Base-by-base conservation (phyloP, 306 rosid genomes). In the Sphenostylis stenocarpa region DNA sequence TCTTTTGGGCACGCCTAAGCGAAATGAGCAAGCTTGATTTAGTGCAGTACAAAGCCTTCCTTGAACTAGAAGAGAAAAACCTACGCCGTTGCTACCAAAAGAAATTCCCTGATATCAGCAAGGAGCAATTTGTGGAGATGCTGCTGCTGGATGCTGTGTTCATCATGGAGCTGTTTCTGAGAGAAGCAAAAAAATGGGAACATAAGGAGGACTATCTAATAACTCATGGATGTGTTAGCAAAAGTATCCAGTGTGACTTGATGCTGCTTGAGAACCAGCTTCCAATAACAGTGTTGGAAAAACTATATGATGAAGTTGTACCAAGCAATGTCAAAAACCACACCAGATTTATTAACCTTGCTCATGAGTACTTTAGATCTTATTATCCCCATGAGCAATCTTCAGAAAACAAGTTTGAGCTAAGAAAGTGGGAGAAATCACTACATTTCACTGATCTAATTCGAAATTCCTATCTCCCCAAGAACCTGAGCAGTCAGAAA, bases 201-300 rank as follows among this genome's bases (percentile, higher is more conserved):
- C 23, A 77, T 20, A 14, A 52, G 5, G 23, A 52, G 34, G 88
- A 84, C 70, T 75, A 74, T 38, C 45, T 85, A 15, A 24, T 85
- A 4, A 63, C 84, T 4, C 85, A 84, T 26, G 82, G 83, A n/a
- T 88, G 91, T 86, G 36, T 88, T 19, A 66, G 80, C 28, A 81
- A 77, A 63, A 72, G 47, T 12, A 36, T 86, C 6, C 73, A 71
- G 64, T 49, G 68, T 4, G 92, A 86, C 47, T 51, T 88, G 71
- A 17, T 83, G 24, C 63, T 88, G 14, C 88, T 86, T 4, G 92
- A 90, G 48, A 88, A 90, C 68, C 95, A 86, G 72, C 81, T 90
- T 77, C 92, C 95, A 0, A 82, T 80, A 23, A 51, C 2, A 41
- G 80, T 85, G n/a, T 65, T 88, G 31, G 45, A 75, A 10, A 71